Percentiles rank a stretch among this genome's conserved stretches.
Evolutionary conservation across 176 grass and related monocot genomes (phyloP).

Genomic region (Lolium rigidum): DNA sequence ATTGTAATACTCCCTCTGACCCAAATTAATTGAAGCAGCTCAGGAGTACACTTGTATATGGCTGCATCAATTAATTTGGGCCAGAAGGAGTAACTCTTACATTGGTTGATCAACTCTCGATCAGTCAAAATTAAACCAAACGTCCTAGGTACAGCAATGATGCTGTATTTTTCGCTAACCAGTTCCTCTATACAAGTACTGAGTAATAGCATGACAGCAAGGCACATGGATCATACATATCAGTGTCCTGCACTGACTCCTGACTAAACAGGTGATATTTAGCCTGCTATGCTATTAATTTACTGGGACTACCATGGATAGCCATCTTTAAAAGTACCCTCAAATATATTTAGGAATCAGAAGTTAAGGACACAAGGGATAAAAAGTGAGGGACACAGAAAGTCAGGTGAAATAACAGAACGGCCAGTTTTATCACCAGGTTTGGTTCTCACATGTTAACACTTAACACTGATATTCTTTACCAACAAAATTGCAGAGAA

Average conservation of each 20-base stretch:
- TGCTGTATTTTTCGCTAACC: neutral
- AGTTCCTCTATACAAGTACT: neutral
- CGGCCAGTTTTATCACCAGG: neutral
- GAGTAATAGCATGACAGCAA: conserved; percentile 5
- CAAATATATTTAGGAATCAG: neutral
- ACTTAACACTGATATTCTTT: conserved; percentile 32
- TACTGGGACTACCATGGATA: conserved; percentile 1
- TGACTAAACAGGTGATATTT: conserved; percentile 16
- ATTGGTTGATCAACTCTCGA: too few relatives aligned
- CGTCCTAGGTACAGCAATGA: conserved; percentile 8
- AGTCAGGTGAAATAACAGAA: conserved; percentile 2
- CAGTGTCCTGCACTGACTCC: neutral
- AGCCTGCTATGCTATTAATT: conserved; percentile 1
- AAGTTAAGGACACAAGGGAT: neutral
- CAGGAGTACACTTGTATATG: too few relatives aligned
- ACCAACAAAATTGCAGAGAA: conserved; percentile 28
- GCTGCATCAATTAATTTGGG: too few relatives aligned
- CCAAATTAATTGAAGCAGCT: too few relatives aligned
- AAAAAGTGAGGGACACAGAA: neutral
- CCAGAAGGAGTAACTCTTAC: neutral
- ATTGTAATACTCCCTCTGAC: neutral
- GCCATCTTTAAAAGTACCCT: neutral
- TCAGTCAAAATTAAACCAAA: conserved; percentile 9
- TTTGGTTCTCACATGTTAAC: conserved; percentile 14
- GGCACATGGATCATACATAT: conserved; percentile 18